phyloP scores from a whole-genome alignment of 2,329 filamentous ascomycete genomes.

The Aspergillus ustus region DNA sequence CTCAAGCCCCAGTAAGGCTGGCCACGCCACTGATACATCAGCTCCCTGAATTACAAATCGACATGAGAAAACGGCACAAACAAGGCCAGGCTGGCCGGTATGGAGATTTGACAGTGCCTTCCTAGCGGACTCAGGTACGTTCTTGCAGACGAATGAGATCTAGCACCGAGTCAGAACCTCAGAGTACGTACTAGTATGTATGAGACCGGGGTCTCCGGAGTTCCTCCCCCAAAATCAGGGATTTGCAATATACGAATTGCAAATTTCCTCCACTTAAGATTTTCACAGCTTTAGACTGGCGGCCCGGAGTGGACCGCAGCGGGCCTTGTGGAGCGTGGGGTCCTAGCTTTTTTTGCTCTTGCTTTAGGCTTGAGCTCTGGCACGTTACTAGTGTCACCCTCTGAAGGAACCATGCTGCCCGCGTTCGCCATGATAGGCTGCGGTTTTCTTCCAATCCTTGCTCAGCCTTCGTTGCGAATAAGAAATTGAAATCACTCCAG shows the following conservation, averaged over 20 bases:
- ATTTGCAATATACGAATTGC: neutral
- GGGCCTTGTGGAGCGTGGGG: constrained; percentile 30
- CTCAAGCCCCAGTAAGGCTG: constrained; percentile 28
- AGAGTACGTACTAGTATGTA: neutral
- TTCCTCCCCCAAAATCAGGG: neutral
- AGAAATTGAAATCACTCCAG: constrained; percentile 26
- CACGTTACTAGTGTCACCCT: constrained; percentile 12
- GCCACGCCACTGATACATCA: constrained; percentile 18
- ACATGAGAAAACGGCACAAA: neutral
- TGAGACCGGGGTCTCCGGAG: neutral
- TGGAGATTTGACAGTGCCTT: neutral
- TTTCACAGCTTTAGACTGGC: constrained; percentile 31
- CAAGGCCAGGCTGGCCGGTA: neutral
- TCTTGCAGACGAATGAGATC: neutral
- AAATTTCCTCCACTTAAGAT: constrained; percentile 20
- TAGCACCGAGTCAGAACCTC: neutral
- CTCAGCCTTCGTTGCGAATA: constrained; percentile 17
- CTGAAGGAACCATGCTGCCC: constrained; percentile 21
- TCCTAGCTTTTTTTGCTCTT: constrained; percentile 23
- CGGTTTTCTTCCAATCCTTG: constrained; percentile 19
- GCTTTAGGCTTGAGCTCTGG: neutral
- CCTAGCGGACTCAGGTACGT: constrained; percentile 3
- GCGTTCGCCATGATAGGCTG: constrained; percentile 24
- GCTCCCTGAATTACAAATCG: neutral
- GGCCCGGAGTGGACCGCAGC: constrained; percentile 33